These are phyloP conservation scores for Hypoxylon sp. DNA, from an alignment of 2,329 filamentous ascomycete genomes.

Conservation along the genomic window DNA sequence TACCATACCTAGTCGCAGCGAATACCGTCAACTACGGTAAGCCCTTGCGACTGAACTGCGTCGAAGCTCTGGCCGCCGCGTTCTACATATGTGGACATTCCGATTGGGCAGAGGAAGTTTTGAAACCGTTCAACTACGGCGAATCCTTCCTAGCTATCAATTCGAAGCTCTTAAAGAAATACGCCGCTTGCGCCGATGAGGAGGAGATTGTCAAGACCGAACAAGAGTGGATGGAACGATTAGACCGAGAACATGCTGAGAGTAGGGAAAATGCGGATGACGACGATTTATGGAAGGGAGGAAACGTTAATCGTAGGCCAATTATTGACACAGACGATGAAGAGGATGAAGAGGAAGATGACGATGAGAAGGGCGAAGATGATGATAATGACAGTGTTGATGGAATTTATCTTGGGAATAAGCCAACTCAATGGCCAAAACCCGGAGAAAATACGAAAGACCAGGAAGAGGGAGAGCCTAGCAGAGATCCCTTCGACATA, in stretches of 20 bases:
- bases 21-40: constrained; percentile 98
- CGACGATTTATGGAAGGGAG: constrained; percentile 89
- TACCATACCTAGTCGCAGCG: constrained; percentile 96
- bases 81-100: constrained; percentile 93
- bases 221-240: constrained; percentile 87
- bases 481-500: constrained; percentile 79
- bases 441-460: constrained; percentile 51
- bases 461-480: constrained; percentile 62
- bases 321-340: constrained; percentile 66
- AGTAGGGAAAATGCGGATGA: constrained; percentile 77
- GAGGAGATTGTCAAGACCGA: constrained; percentile 87
- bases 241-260: constrained; percentile 90
- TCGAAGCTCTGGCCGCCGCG: constrained; percentile 91
- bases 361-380: constrained; percentile 62
- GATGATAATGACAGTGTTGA: constrained; percentile 64
- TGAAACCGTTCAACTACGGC: constrained; percentile 91
- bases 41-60: constrained; percentile 95
- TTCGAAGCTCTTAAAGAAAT: constrained; percentile 81
- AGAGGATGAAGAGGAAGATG: constrained; percentile 63
- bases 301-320: constrained; percentile 83
- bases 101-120: constrained; percentile 89
- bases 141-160: constrained; percentile 93
- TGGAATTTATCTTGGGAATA: constrained; percentile 73
- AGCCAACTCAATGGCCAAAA: constrained; percentile 58
- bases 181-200: constrained; percentile 86